Base-by-base conservation (phyloP, 75 land plant genomes). In the Cupressus sempervirens region DNA sequence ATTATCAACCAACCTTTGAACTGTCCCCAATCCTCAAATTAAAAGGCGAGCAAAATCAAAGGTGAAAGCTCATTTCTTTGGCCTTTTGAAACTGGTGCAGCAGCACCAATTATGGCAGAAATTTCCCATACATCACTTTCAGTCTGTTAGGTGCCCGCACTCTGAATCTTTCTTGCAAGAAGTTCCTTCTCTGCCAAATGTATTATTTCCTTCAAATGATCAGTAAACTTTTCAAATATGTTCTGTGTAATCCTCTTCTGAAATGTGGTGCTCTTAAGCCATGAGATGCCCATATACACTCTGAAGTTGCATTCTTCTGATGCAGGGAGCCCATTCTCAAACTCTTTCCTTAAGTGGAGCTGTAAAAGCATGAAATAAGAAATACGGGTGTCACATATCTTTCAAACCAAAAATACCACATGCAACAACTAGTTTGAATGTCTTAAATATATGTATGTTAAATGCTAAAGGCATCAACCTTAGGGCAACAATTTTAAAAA, bases 251-350 rank as follows among this genome's bases (percentile, higher is more conserved):
- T 90, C 85, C 89, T 90, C 84, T 91, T 92, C 85, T 93, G 93
- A 54, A 93, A 89, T 56, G 85, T 89, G 13, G 97, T 91, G 79
- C 89, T 89, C 87, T 96, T 96, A 84, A 93, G 89, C 98, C 98
- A 96, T 34, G 93, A 90, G 77, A 95, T 91, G 52, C 97, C 98
- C 76, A 93, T 84, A 46, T 26, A 90, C 26, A 94, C 91, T 73
- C 88, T 88, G 52, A 90, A 90, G 38, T 86, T 70, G 82, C 90
- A 91, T 30, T 86, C 87, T 48, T 91, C 88, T 45, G 92, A 89
- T 84, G 82, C 85, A 40, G 90, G 54, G 15, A 92, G 84, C 23
- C 83, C 0, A 48, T 90, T 92, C 83, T 92, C 93, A 43, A 93
- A 41, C 82, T 92, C 94, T 56, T 89, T 92, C 89, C 91, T 93